Conservation (phyloP, 2,329 filamentous ascomycete genomes). For the Cercospora janseana region DNA sequence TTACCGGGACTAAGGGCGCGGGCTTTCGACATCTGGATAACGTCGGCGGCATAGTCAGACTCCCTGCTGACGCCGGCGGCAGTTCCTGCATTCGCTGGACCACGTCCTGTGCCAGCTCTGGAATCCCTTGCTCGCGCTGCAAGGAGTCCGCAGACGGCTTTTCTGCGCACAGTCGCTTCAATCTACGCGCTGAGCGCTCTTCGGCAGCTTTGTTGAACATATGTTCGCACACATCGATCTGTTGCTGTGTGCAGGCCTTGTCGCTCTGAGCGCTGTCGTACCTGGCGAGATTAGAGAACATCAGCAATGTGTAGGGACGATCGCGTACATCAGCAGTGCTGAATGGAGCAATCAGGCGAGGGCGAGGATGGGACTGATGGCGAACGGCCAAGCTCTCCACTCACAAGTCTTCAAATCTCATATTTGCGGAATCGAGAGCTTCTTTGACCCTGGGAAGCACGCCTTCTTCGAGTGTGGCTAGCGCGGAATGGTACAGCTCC, state of each 20-base stretch:
- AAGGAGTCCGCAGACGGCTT: no score
- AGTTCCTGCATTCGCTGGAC: background rate
- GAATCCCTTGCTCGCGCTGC: no score
- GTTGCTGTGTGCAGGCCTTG: conserved; percentile 1
- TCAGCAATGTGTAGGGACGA: no score
- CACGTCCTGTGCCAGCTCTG: background rate
- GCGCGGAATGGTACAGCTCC: background rate
- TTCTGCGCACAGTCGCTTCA: no score
- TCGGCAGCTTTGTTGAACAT: conserved; percentile 3
- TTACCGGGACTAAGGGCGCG: background rate
- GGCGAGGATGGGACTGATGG: no score
- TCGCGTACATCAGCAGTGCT: no score
- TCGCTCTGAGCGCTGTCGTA: conserved; percentile 2
- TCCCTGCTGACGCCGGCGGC: background rate
- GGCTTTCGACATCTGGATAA: background rate
- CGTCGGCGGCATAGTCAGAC: background rate
- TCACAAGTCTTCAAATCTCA: background rate
- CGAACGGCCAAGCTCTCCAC: background rate
- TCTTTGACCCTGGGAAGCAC: background rate
- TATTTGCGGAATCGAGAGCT: background rate
- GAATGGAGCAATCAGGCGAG: no score
- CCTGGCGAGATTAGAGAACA: background rate
- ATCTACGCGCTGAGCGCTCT: background rate
- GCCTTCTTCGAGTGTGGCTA: background rate
- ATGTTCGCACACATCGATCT: conserved; percentile 3